phyloP scores from a whole-genome alignment of 2,329 filamentous ascomycete species.

The Chaetothyriales sp. region DNA sequence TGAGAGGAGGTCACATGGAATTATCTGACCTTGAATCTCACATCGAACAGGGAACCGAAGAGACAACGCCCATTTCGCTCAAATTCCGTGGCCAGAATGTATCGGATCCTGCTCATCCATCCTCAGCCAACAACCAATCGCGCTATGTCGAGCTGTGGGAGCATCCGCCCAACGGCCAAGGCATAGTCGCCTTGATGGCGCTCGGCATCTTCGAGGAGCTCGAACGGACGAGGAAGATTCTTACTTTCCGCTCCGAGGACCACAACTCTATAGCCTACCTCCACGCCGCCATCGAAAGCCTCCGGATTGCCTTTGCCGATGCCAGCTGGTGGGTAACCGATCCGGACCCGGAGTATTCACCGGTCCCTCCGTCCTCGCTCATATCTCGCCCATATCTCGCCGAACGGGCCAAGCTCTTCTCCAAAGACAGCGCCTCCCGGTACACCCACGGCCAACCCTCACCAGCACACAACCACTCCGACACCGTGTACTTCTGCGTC shows the following conservation, averaged over 20 bases:
- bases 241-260: slow-evolving; percentile 52
- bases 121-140: slow-evolving; percentile 23
- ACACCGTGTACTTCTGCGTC: slow-evolving; percentile 88
- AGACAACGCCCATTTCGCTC: slow-evolving; percentile 73
- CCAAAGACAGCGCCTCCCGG: slow-evolving; percentile 37
- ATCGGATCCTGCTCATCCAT: slow-evolving; percentile 20
- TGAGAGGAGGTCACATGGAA: slow-evolving; percentile 63
- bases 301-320: slow-evolving; percentile 83
- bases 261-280: slow-evolving; percentile 74
- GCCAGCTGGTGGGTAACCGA: slow-evolving; percentile 84
- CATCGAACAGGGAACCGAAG: slow-evolving; percentile 56
- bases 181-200: slow-evolving; percentile 87
- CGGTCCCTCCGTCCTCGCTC: slow-evolving; percentile 56
- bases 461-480: slow-evolving; percentile 70
- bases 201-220: slow-evolving; percentile 82
- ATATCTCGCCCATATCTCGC: slow-evolving; percentile 63
- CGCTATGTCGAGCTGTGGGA: slow-evolving; percentile 70
- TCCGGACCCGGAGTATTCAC: slow-evolving; percentile 38
- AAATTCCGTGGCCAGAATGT: slow-evolving; percentile 57
- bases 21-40: slow-evolving; percentile 72
- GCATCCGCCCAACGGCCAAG: slow-evolving; percentile 91
- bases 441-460: slow-evolving; percentile 53
- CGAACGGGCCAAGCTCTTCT: slow-evolving; percentile 51
- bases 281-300: slow-evolving; percentile 73
- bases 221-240: slow-evolving; percentile 61